Evolutionary conservation across 2,329 filamentous ascomycete species (phyloP).

Genomic region (Fusarium phyllophilum): DNA sequence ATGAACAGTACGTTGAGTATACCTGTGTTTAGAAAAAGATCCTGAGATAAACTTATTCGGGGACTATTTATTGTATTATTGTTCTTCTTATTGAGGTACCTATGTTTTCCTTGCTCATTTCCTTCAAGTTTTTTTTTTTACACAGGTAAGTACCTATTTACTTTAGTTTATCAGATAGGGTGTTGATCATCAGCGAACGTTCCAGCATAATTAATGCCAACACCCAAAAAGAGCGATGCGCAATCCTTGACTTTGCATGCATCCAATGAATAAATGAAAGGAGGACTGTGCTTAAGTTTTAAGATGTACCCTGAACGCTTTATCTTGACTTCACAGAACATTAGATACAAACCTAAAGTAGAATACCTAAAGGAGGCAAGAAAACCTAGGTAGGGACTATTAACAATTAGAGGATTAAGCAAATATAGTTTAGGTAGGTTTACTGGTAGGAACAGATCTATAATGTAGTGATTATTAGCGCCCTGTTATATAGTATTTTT

Average conservation of each 20-base stretch:
- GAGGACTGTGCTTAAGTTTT: not conserved
- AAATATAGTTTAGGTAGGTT: not conserved
- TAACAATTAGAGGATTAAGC: no score
- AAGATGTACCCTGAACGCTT: not conserved
- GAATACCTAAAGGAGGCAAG: not conserved
- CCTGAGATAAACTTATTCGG: not conserved
- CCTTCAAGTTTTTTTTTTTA: no score
- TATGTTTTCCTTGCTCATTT: not conserved
- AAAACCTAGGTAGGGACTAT: not conserved
- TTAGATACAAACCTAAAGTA: no score
- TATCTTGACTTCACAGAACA: no score
- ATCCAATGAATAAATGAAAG: not conserved
- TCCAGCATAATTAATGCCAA: not conserved
- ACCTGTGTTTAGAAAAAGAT: not conserved
- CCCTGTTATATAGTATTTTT: not conserved
- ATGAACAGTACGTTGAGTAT: not conserved
- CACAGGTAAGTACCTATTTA: not conserved
- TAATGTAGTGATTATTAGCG: not conserved
- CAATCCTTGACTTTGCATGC: not conserved
- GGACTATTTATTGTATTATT: no score
- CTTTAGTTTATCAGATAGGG: not conserved
- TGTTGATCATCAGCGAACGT: constrained; percentile 1
- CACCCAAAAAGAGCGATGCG: not conserved
- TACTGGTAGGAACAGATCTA: not conserved
- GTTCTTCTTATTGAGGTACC: not conserved